These are phyloP conservation scores for Podospora comata DNA, from an alignment of 495 filamentous ascomycete genomes.

Conservation along the genomic window DNA sequence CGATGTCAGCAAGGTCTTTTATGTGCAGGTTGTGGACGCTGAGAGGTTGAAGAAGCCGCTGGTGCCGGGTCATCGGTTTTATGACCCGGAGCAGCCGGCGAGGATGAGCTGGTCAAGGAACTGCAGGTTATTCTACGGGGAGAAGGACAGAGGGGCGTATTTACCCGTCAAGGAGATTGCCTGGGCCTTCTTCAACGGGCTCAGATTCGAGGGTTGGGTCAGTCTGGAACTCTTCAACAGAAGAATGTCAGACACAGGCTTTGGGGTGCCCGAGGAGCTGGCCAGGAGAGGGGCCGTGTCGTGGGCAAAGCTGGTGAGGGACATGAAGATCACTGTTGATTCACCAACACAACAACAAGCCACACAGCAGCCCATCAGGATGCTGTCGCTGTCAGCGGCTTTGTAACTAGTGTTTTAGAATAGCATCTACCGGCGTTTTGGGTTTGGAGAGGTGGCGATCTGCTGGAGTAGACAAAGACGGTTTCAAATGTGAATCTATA, in stretches of 20 bases:
- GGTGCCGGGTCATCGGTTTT: constrained; percentile 59
- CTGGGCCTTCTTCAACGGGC: constrained; percentile 57
- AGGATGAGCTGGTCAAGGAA: constrained; percentile 83
- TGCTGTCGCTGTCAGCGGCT: constrained; percentile 28
- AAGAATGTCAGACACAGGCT: constrained; percentile 52
- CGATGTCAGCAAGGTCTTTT: constrained; percentile 69
- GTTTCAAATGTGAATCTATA: background rate
- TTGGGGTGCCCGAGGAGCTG: constrained; percentile 57
- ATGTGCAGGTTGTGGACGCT: constrained; percentile 76
- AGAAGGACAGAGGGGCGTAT: constrained; percentile 67
- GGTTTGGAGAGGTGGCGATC: background rate
- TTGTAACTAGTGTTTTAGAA: constrained; percentile 18
- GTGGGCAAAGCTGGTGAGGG: constrained; percentile 59
- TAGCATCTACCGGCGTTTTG: background rate
- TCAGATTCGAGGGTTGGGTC: constrained; percentile 74
- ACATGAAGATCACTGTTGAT: constrained; percentile 51
- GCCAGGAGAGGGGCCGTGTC: constrained; percentile 60
- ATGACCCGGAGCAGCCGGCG: constrained; percentile 58
- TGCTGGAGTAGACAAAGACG: background rate
- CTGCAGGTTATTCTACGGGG: constrained; percentile 71
- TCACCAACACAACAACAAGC: constrained; percentile 26
- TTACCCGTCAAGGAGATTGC: constrained; percentile 65
- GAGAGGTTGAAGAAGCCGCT: constrained; percentile 61
- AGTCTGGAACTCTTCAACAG: constrained; percentile 75
- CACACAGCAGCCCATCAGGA: constrained; percentile 8